These are phyloP conservation scores for Theileria parva DNA, from an alignment of 169 alveolate genomes.

Conservation along the genomic window DNA sequence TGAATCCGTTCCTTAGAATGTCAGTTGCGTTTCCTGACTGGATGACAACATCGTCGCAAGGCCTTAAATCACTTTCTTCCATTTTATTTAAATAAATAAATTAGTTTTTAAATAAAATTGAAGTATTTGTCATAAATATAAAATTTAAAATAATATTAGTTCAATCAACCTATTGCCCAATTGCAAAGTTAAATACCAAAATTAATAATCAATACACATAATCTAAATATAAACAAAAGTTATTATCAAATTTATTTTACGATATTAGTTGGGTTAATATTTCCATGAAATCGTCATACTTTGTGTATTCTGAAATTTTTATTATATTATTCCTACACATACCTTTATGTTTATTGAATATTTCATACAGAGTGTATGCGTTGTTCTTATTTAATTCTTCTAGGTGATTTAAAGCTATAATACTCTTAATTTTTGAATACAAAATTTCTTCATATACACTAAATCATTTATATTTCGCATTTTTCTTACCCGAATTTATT, in stretches of 20 bases:
- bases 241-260: neutral
- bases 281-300: slow-evolving; percentile 24
- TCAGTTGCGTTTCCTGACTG: slow-evolving; percentile 64
- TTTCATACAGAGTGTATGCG: slow-evolving; percentile 24
- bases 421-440: slow-evolving; percentile 5
- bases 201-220: neutral
- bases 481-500: slow-evolving; percentile 18
- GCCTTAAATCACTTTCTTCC: slow-evolving; percentile 24
- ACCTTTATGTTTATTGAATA: slow-evolving; percentile 22
- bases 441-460: slow-evolving; percentile 11
- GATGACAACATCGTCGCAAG: slow-evolving; percentile 33
- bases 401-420: neutral
- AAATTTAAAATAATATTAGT: too few species aligned
- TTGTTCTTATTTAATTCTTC: neutral
- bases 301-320: slow-evolving; percentile 11
- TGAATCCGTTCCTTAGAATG: slow-evolving; percentile 38
- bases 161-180: neutral
- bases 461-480: neutral
- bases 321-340: neutral
- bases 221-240: neutral
- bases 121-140: too few species aligned
- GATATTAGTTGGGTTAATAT: neutral
- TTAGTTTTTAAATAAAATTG: too few species aligned
- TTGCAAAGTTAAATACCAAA: neutral
- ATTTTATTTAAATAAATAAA: neutral